phyloP scores from a whole-genome alignment of 73 alveolate species.

The Vitrella brassicaformis region DNA sequence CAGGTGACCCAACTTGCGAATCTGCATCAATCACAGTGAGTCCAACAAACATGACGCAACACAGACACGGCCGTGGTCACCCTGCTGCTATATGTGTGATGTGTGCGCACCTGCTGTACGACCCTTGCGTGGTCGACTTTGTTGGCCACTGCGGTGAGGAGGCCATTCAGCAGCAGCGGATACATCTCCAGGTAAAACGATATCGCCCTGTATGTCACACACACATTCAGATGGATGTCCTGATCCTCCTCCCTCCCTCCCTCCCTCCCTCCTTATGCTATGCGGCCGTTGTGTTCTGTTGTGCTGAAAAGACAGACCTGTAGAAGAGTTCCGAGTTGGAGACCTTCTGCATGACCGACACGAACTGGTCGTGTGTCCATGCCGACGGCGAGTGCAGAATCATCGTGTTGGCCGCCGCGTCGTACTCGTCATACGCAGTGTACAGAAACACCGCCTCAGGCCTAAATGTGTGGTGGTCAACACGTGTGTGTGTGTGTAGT shows the following conservation, averaged over 20 bases:
- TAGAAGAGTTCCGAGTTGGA: constrained; percentile 80
- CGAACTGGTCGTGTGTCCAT: constrained; percentile 79
- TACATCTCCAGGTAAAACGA: constrained; percentile 82
- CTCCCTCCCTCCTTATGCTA: too few species aligned
- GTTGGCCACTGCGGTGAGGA: constrained; percentile 58
- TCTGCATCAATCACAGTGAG: too few species aligned
- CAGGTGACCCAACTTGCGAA: constrained; percentile 67
- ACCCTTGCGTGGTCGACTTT: constrained; percentile 63
- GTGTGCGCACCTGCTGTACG: constrained; percentile 50
- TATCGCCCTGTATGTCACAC: constrained; percentile 60
- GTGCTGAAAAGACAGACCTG: constrained; percentile 52
- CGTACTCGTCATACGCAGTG: constrained; percentile 82
- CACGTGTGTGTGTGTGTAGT: neutral
- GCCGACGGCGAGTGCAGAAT: constrained; percentile 90
- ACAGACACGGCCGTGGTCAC: too few species aligned
- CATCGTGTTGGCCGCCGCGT: constrained; percentile 84
- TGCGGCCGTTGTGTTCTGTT: too few species aligned
- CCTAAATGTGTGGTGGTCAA: neutral
- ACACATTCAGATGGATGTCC: too few species aligned
- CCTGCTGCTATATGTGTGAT: too few species aligned
- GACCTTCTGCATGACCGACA: constrained; percentile 60
- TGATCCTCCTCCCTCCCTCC: too few species aligned
- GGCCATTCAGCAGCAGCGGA: constrained; percentile 72
- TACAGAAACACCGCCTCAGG: constrained; percentile 85
- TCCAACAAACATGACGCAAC: too few species aligned